phyloP scores from a whole-genome alignment of 768 basidiomycete genomes.

The Artomyces pyxidatus region DNA sequence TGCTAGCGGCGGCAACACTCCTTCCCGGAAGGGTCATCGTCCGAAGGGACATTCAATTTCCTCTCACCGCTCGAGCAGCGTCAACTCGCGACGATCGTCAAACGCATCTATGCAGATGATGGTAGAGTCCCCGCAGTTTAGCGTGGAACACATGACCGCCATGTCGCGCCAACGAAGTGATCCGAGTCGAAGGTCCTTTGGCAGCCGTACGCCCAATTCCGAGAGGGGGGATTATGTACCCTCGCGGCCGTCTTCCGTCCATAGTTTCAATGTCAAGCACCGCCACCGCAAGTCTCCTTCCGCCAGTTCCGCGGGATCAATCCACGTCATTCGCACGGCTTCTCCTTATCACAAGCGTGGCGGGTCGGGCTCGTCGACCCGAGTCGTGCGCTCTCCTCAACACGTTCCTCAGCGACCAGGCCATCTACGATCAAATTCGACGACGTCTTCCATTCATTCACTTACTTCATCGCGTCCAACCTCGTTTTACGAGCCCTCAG shows the following conservation, averaged over 20 bases:
- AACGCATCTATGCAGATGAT: conserved; percentile 39
- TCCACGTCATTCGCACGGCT: conserved; percentile 46
- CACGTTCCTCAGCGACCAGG: conserved; percentile 36
- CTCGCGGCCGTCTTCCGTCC: conserved; percentile 80
- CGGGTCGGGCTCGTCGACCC: conserved; percentile 77
- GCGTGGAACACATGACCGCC: conserved; percentile 31
- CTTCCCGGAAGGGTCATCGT: conserved; percentile 36
- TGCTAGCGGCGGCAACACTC: conserved; percentile 32
- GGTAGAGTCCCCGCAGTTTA: conserved; percentile 48
- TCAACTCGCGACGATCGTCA: conserved; percentile 76
- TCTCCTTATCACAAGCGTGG: conserved; percentile 76
- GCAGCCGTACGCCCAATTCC: conserved; percentile 81
- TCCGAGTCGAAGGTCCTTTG: conserved; percentile 62
- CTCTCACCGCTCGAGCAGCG: conserved; percentile 84
- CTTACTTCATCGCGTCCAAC: conserved; percentile 68
- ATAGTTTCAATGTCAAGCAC: conserved; percentile 58
- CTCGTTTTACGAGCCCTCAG: conserved; percentile 70
- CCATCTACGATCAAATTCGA: conserved; percentile 70
- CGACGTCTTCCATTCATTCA: conserved; percentile 72
- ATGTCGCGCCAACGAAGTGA: conserved; percentile 37
- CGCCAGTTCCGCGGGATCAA: conserved; percentile 65
- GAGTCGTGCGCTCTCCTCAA: conserved; percentile 54
- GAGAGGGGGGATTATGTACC: conserved; percentile 64
- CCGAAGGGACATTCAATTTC: conserved; percentile 65
- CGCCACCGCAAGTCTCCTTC: conserved; percentile 72